Evolutionary conservation across 495 filamentous ascomycete species (phyloP).

Genomic region (Tetracladium setigerum): DNA sequence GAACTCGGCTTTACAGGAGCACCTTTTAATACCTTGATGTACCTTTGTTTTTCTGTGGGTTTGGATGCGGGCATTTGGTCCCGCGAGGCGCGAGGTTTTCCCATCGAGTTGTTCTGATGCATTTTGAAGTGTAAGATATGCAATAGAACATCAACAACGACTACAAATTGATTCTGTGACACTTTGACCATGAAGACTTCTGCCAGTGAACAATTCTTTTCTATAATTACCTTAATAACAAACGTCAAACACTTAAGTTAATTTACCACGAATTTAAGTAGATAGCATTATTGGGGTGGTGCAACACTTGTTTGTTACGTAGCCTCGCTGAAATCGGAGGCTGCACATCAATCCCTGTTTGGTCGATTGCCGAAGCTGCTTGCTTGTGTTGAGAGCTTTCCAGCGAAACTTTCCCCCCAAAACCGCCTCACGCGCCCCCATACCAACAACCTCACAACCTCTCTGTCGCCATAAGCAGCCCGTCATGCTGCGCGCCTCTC

Average conservation of each 20-base stretch:
- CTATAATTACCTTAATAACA: too few relatives aligned
- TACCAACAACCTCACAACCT: slow-evolving; percentile 19
- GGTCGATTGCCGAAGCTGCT: not conserved
- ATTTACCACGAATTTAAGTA: too few relatives aligned
- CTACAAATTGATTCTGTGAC: too few relatives aligned
- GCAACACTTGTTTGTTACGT: not conserved
- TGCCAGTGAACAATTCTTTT: too few relatives aligned
- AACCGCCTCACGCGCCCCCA: slow-evolving; percentile 10
- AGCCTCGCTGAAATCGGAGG: slow-evolving; percentile 2
- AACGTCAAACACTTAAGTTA: too few relatives aligned
- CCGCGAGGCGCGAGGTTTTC: slow-evolving; percentile 19
- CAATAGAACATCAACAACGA: slow-evolving; percentile 16
- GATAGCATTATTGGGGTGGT: too few relatives aligned
- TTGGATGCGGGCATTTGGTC: slow-evolving; percentile 11
- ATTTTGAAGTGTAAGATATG: slow-evolving; percentile 24
- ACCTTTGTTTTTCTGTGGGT: slow-evolving; percentile 15
- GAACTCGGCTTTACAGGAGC: slow-evolving; percentile 11
- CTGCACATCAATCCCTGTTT: slow-evolving; percentile 3
- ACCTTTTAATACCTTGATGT: slow-evolving; percentile 24
- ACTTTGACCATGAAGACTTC: not conserved
- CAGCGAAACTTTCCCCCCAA: slow-evolving; percentile 3
- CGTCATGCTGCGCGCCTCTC: slow-evolving; percentile 62
- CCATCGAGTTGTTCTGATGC: slow-evolving; percentile 16
- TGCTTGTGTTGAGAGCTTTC: not conserved
- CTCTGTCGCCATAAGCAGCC: slow-evolving; percentile 36